Base-by-base conservation (phyloP, 2,329 filamentous ascomycete species). In the Fusarium sacchari region DNA sequence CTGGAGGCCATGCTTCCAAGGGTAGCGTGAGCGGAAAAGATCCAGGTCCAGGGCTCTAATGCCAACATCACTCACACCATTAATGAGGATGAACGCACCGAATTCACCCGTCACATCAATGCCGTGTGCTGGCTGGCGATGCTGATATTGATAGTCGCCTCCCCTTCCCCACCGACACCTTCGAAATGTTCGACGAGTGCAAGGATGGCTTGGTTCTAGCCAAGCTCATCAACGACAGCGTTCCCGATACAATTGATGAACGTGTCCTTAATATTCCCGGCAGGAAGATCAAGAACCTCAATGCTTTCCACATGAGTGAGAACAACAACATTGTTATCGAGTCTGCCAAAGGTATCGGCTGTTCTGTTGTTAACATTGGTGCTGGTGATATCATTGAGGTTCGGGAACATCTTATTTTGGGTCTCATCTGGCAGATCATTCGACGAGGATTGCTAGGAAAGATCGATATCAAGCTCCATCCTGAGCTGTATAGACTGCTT, bases 241-340 rank as follows among this genome's bases (percentile, higher is more conserved):
- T 99, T 30, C 96, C 96, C 9, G 96, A 99, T 84, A 99, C 96
- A 50, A 99, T 99, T 79, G 96, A 99, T 80, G 96, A 99, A 86
- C 96, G 96, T 89, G 96, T 99, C 30, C 84, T 99, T 81, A 99
- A 99, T 85, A 88, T 95, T 67, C 87, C 93, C 1, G 96, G 96
- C 64, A 94, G 89, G 84, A 98, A 97, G 87, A 94, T 94, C 84
- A 98, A 97, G 88, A 90, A 90, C 74, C 87, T 99, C 72, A 99
- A 99, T 82, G 94, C 95, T 50, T 99, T 99, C 87, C 96, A 99
- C 82, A 98, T 98, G 95, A 98, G 95, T 7, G 96, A 99, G 85
- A 99, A 99, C 88, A 99, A 98, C 90, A 99, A 99, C 84, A 98
- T 99, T 77, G 96, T 98, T 76, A 99, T 99, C 79, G 96, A 99